phyloP scores from a whole-genome alignment of 768 basidiomycete genomes.

The Hemileccinum rubropunctum region DNA sequence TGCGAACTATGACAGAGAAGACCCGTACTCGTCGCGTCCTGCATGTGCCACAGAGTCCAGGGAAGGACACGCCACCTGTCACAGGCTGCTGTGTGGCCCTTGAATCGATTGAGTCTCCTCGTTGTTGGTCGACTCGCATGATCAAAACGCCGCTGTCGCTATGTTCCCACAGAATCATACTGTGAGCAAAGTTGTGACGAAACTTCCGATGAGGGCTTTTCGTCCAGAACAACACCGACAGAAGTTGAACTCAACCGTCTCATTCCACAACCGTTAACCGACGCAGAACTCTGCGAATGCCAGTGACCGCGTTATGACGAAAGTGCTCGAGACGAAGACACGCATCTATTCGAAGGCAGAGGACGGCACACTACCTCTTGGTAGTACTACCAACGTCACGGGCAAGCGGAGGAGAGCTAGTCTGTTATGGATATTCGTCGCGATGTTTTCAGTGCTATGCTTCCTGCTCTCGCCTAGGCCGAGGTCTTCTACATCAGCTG shows the following conservation, averaged over 20 bases:
- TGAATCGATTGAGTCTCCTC: too few relatives aligned
- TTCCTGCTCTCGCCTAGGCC: slow-evolving; percentile 14
- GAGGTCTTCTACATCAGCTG: not conserved
- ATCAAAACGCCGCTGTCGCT: too few relatives aligned
- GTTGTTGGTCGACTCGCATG: too few relatives aligned
- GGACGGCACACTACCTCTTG: slow-evolving; percentile 2
- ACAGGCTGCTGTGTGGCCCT: too few relatives aligned
- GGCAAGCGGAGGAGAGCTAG: slow-evolving; percentile 4
- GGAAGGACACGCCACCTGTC: too few relatives aligned
- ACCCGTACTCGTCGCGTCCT: too few relatives aligned
- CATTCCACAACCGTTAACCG: too few relatives aligned
- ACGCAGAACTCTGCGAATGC: not conserved
- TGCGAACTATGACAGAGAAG: too few relatives aligned
- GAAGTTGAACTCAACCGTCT: not conserved
- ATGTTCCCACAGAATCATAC: too few relatives aligned
- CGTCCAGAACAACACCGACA: too few relatives aligned
- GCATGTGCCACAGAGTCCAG: too few relatives aligned
- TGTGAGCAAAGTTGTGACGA: not conserved
- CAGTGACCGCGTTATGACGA: slow-evolving; percentile 4
- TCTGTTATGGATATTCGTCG: slow-evolving; percentile 14
- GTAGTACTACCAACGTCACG: not conserved
- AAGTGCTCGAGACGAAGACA: not conserved
- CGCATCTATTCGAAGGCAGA: not conserved
- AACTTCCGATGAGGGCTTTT: too few relatives aligned
- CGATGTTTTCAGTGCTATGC: slow-evolving; percentile 15